Conservation (phyloP, 2,329 filamentous ascomycete species). For the Ceratocystis papillata region DNA sequence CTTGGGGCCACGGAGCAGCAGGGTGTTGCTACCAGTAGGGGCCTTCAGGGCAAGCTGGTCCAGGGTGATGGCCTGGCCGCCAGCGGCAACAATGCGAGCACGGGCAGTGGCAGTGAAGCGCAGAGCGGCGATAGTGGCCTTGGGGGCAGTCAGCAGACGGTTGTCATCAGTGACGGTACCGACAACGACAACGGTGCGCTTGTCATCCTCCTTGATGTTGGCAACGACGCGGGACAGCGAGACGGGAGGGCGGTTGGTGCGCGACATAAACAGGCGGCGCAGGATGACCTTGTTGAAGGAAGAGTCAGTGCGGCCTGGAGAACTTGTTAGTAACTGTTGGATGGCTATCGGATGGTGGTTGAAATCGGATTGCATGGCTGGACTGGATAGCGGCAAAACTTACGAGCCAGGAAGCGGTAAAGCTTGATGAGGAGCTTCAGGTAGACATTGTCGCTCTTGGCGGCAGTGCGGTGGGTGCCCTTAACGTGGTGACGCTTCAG, state of each 20-base stretch:
- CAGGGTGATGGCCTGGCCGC: slow-evolving; percentile 89
- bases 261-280: slow-evolving; percentile 94
- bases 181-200: slow-evolving; percentile 86
- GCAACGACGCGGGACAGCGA: slow-evolving; percentile 81
- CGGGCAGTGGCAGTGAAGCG: slow-evolving; percentile 95
- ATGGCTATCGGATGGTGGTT: neutral
- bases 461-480: slow-evolving; percentile 75
- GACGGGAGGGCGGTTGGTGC: slow-evolving; percentile 93
- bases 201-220: slow-evolving; percentile 56
- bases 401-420: slow-evolving; percentile 93
- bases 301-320: slow-evolving; percentile 79
- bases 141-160: slow-evolving; percentile 80
- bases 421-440: slow-evolving; percentile 96
- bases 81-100: slow-evolving; percentile 83
- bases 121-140: slow-evolving; percentile 86
- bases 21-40: slow-evolving; percentile 92
- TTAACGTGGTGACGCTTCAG: slow-evolving; percentile 59
- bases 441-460: slow-evolving; percentile 98
- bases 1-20: slow-evolving; percentile 96
- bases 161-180: slow-evolving; percentile 97
- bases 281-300: slow-evolving; percentile 99
- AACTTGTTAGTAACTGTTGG: slow-evolving; percentile 15
- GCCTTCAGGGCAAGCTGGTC: slow-evolving; percentile 94
- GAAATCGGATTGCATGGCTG: neutral
- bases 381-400: slow-evolving; percentile 34